phyloP scores from a whole-genome alignment of 1,284 basidiomycete species.

The Ceratorhiza oryzae-sativae region DNA sequence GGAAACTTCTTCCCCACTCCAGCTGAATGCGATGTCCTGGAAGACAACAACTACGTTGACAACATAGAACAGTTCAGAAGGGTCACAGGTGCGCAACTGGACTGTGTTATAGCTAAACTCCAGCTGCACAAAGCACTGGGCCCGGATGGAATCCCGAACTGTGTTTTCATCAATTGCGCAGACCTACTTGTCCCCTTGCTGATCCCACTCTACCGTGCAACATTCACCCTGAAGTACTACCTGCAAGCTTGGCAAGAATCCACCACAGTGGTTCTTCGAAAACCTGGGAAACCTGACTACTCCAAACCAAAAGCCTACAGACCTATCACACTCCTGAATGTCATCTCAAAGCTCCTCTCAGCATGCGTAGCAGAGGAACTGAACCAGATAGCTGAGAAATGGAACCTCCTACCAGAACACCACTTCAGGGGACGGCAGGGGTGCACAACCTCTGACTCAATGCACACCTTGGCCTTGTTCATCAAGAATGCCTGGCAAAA shows the following conservation, averaged over 20 bases:
- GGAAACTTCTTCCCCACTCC: conserved; percentile 41
- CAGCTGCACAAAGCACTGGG: conserved; percentile 51
- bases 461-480: conserved; percentile 18
- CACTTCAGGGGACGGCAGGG: conserved; percentile 40
- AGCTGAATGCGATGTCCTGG: background rate
- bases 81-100: conserved; percentile 21
- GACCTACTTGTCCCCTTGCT: conserved; percentile 48
- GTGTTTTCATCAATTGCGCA: conserved; percentile 48
- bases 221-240: conserved; percentile 29
- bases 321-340: conserved; percentile 42
- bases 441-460: conserved; percentile 33
- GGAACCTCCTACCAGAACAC: conserved; percentile 29
- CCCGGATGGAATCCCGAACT: conserved; percentile 52
- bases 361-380: conserved; percentile 8
- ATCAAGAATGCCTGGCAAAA: conserved; percentile 42
- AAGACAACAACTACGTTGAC: background rate
- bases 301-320: conserved; percentile 38
- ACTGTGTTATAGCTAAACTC: conserved; percentile 8
- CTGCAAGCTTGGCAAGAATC: conserved; percentile 33
- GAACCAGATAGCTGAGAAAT: conserved; percentile 13
- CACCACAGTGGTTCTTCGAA: conserved; percentile 30
- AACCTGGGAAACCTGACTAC: conserved; percentile 41
- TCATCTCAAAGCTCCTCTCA: conserved; percentile 34
- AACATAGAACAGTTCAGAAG: background rate
- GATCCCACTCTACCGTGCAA: conserved; percentile 38